Conservation (phyloP, 257 asterid genomes). For the Gentiana macrophylla region DNA sequence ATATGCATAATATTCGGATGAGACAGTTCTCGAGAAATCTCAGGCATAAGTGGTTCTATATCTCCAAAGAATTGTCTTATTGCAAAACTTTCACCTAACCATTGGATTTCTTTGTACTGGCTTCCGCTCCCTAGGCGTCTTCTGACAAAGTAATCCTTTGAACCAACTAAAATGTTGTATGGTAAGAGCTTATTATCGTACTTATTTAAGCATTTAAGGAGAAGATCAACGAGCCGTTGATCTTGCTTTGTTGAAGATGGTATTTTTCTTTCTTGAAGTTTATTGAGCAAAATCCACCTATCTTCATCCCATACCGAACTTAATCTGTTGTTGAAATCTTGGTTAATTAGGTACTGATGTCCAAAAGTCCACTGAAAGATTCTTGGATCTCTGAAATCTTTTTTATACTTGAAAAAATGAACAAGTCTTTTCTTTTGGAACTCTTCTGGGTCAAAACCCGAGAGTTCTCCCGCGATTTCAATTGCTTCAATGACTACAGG, state of each 20-base stretch:
- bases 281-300: constrained; percentile 16
- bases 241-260: constrained; percentile 36
- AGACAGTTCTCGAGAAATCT: constrained; percentile 36
- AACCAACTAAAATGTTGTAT: constrained; percentile 29
- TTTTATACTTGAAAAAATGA: constrained; percentile 42
- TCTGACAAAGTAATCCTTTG: constrained; percentile 68
- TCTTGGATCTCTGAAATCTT: constrained; percentile 48
- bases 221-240: constrained; percentile 39
- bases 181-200: constrained; percentile 32
- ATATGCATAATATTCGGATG: constrained; percentile 68
- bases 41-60: constrained; percentile 28
- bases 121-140: constrained; percentile 63
- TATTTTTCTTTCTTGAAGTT: constrained; percentile 7
- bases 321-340: constrained; percentile 16
- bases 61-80: constrained; percentile 54
- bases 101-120: constrained; percentile 73
- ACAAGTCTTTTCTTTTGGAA: constrained; percentile 43
- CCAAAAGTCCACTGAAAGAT: constrained; percentile 25
- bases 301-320: constrained; percentile 19
- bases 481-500: constrained; percentile 65
- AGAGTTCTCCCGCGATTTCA: constrained; percentile 69
- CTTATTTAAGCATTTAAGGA: constrained; percentile 35
- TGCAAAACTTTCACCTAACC: constrained; percentile 93
- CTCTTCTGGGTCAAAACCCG: constrained; percentile 62
- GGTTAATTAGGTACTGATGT: constrained; percentile 18